Conservation (phyloP, 2,329 filamentous ascomycete species). For the Pyrenochaeta sp. region DNA sequence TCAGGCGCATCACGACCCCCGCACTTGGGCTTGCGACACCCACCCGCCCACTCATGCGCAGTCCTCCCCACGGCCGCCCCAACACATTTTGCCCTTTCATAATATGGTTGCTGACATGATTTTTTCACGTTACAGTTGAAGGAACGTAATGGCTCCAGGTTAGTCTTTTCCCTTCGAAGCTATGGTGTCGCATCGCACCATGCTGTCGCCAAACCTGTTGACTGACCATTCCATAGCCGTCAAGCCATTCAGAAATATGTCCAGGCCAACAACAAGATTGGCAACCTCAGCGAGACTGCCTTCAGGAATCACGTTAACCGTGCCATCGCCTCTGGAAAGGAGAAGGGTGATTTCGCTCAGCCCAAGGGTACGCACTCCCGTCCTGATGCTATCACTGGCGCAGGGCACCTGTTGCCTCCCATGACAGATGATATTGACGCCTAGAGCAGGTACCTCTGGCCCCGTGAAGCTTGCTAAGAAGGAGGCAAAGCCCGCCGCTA, state of each 20-base stretch:
- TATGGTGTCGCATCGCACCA: constrained; percentile 33
- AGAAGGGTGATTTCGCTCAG: constrained; percentile 85
- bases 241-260: constrained; percentile 80
- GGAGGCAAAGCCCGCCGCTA: constrained; percentile 52
- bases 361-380: constrained; percentile 81
- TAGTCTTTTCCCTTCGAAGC: constrained; percentile 49
- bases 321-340: constrained; percentile 80
- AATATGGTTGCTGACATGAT: constrained; percentile 57
- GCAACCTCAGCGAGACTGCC: constrained; percentile 59
- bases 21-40: constrained; percentile 43
- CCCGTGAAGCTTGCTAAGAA: constrained; percentile 94
- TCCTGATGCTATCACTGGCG: too few relatives aligned
- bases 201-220: too few relatives aligned
- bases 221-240: constrained; percentile 65
- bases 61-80: constrained; percentile 28
- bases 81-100: constrained; percentile 10
- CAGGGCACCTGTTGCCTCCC: too few relatives aligned
- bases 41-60: constrained; percentile 41
- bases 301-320: constrained; percentile 85
- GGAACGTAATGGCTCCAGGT: constrained; percentile 75
- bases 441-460: constrained; percentile 73
- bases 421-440: constrained; percentile 38
- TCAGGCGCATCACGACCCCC: constrained; percentile 56
- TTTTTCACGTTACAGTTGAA: constrained; percentile 64
- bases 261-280: constrained; percentile 72